Percentiles rank a stretch among this genome's conserved stretches.
Conservation (phyloP, 805 yeast genomes). For the Kurtzmaniella fragi region DNA sequence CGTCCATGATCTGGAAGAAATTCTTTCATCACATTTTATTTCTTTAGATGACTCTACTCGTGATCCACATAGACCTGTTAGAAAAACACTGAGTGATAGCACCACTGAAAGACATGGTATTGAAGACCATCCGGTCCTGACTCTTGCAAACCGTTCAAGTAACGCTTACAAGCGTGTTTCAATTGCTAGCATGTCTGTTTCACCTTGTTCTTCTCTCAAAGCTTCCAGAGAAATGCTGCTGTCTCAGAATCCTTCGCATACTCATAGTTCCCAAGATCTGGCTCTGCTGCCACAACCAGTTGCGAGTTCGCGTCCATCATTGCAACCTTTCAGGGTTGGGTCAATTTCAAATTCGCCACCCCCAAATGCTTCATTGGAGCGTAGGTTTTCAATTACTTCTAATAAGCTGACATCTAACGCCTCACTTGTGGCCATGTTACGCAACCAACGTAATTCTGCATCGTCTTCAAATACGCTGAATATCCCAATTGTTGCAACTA, state of each 20-base stretch:
- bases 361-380: slow-evolving; percentile 27
- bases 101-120: background rate
- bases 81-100: background rate
- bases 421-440: slow-evolving; percentile 46
- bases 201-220: slow-evolving; percentile 20
- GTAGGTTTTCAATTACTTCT: slow-evolving; percentile 40
- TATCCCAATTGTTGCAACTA: slow-evolving; percentile 16
- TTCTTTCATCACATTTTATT: slow-evolving; percentile 53
- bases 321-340: slow-evolving; percentile 62
- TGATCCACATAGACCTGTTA: slow-evolving; percentile 2
- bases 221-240: background rate
- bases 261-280: background rate
- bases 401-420: slow-evolving; percentile 48
- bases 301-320: slow-evolving; percentile 23
- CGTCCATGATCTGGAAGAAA: slow-evolving; percentile 61
- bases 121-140: background rate
- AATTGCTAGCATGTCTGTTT: slow-evolving; percentile 16
- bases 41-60: slow-evolving; percentile 34
- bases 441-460: slow-evolving; percentile 45
- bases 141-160: background rate
- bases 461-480: slow-evolving; percentile 28
- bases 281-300: background rate
- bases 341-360: slow-evolving; percentile 45
- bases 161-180: slow-evolving; percentile 10
- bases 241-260: background rate